These are phyloP conservation scores for Daldinia grandis DNA, from an alignment of 495 filamentous ascomycete genomes.

Conservation along the genomic window DNA sequence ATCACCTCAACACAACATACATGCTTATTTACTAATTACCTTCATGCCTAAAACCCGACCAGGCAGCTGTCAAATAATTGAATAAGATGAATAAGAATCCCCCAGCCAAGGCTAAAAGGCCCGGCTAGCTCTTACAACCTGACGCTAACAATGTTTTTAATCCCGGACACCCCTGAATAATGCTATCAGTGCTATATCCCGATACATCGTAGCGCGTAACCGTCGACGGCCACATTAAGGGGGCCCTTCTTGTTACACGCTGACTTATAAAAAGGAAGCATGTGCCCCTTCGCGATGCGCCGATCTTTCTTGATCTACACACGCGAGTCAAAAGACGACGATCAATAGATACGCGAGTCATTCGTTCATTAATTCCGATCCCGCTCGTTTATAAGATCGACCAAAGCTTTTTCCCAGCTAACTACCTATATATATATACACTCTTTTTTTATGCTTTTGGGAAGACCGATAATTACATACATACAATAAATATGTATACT, in stretches of 20 bases:
- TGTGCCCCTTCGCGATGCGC: conserved; percentile 16
- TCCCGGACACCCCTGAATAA: conserved; percentile 22
- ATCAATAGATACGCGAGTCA: background rate
- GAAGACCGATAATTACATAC: background rate
- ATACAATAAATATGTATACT: conserved; percentile 26
- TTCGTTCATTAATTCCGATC: background rate
- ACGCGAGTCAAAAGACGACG: conserved; percentile 22
- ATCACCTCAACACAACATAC: background rate
- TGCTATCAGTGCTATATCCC: conserved; percentile 9
- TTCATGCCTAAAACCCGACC: background rate
- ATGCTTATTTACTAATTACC: background rate
- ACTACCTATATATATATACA: background rate
- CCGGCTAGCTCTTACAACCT: conserved; percentile 9
- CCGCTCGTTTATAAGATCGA: background rate
- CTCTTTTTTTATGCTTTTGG: background rate
- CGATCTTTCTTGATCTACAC: background rate
- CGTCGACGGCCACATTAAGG: conserved; percentile 19
- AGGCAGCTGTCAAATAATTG: background rate
- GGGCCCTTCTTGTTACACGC: conserved; percentile 2
- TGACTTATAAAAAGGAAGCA: conserved; percentile 24
- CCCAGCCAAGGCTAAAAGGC: background rate
- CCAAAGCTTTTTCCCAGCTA: background rate
- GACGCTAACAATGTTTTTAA: conserved; percentile 11
- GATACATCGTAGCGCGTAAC: conserved; percentile 28
- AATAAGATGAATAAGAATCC: background rate